Evolutionary conservation across 169 alveolate species (phyloP), one percentile per base, ranked within the genome.

Genomic region (Plasmodium gonderi): DNA sequence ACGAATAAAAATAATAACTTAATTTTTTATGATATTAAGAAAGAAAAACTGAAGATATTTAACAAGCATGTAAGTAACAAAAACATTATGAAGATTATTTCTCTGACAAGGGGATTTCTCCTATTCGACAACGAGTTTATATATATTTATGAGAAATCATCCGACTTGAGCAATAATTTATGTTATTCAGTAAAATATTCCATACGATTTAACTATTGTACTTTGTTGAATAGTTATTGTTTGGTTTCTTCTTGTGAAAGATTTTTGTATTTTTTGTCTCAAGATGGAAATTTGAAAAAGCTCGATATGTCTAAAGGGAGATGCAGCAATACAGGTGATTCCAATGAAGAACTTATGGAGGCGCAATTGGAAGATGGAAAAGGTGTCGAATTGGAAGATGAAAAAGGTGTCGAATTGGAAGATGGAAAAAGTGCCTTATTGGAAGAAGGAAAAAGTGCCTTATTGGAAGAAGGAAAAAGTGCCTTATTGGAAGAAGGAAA

Each of bases 1-100:
- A 76, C 79, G 47, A 87, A 87, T 79, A 87, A 54, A 60, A 77
- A 23, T 38, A 87, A 87, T 76, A 33, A 87, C 47, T 45, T 87
- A 77, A 76, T 87, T 12, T 87, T 87, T 77, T 87, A 87, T 79
- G 89, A 87, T 87, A 60, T 64, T 60, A 87, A 87, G 68, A 87
- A 87, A 67, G 89, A 87, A 47, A 54, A 75, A 38, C 68, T 87
- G 38, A 87, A 87, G 47, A 87, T 87, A 76, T 75, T 7, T 67
- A 75, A 77, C 20, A 77, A 77, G 36, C 93, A 87, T 87, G 14
- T 87, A 45, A 77, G 80, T 51, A 76, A 17, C 47, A 14, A 23
- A 20, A 23, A 87, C 45, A 45, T 87, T 75, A 9, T 87, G 14
- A 87, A 87, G 17, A 47, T 87, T 11, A 42, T 26, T 33, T 60